These are phyloP conservation scores for Adansonia grandidieri DNA, from an alignment of 441 rosid genomes.

Conservation along the genomic window DNA sequence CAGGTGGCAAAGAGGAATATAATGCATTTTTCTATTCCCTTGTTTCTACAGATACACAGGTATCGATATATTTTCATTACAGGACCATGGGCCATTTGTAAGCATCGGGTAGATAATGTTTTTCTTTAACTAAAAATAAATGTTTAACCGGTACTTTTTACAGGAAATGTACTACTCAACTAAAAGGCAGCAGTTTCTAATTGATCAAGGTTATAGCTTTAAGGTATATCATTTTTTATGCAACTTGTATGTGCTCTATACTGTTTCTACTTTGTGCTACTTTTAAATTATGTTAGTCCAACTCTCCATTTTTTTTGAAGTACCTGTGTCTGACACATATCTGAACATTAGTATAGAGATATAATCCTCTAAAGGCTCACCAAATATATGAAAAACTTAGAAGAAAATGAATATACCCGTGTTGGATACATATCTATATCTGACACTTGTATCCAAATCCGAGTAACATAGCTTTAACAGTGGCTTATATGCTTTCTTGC, in stretches of 20 bases:
- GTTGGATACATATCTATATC: too few species aligned
- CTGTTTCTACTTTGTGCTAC: not conserved
- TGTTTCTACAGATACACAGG: constrained; percentile 25
- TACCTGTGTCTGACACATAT: too few species aligned
- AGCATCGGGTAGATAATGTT: constrained; percentile 24
- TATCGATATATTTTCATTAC: not conserved
- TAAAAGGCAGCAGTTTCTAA: constrained; percentile 93
- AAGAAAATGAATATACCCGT: too few species aligned
- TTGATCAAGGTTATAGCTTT: constrained; percentile 97
- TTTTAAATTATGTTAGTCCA: too few species aligned
- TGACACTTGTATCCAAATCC: too few species aligned
- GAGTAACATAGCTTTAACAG: too few species aligned
- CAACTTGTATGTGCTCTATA: not conserved
- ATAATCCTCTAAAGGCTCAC: too few species aligned
- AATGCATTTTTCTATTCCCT: constrained; percentile 97
- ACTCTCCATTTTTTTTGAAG: too few species aligned
- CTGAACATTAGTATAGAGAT: too few species aligned
- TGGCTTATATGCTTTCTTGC: too few species aligned
- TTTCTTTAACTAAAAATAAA: constrained; percentile 7
- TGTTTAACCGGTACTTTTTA: constrained; percentile 22
- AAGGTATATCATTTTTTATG: constrained; percentile 48
- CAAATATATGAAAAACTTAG: too few species aligned
- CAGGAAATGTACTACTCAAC: constrained; percentile 99
- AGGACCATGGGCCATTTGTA: not conserved
- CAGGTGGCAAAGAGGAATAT: constrained; percentile 98